Evolutionary conservation across 495 filamentous ascomycete genomes (phyloP).

Genomic region (Daldinia decipiens): DNA sequence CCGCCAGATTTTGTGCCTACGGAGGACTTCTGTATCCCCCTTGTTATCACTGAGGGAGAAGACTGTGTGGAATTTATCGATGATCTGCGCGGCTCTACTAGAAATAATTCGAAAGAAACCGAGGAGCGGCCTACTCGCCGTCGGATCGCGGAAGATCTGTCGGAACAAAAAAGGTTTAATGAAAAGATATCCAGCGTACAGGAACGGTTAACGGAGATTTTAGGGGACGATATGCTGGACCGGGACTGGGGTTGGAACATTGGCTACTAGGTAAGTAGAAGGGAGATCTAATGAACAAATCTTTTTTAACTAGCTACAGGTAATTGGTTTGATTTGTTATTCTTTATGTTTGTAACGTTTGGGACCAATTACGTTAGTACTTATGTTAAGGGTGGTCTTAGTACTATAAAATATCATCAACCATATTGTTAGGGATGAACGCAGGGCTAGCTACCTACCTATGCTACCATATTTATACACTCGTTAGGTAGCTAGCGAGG

Average conservation of each 20-base stretch:
- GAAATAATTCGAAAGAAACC: background rate
- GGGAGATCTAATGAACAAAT: no score
- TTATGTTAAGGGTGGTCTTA: no score
- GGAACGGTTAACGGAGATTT: background rate
- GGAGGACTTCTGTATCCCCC: slow-evolving; percentile 7
- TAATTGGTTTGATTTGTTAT: no score
- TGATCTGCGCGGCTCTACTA: background rate
- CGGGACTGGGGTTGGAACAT: background rate
- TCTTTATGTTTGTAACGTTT: no score
- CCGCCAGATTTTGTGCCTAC: background rate
- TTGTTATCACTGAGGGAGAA: background rate
- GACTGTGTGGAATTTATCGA: background rate
- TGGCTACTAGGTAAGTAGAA: background rate
- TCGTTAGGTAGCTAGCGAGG: no score
- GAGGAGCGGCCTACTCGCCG: background rate
- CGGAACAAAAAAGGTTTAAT: background rate
- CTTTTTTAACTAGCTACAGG: no score
- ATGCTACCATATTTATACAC: no score
- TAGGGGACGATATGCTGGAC: background rate
- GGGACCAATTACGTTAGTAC: no score
- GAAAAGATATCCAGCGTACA: background rate
- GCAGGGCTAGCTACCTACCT: no score
- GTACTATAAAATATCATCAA: no score
- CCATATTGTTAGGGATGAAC: no score
- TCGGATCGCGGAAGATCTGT: background rate